These are phyloP conservation scores for Microbotryum lychnidis-dioicae DNA, from an alignment of 1,284 basidiomycete genomes.

Conservation along the genomic window DNA sequence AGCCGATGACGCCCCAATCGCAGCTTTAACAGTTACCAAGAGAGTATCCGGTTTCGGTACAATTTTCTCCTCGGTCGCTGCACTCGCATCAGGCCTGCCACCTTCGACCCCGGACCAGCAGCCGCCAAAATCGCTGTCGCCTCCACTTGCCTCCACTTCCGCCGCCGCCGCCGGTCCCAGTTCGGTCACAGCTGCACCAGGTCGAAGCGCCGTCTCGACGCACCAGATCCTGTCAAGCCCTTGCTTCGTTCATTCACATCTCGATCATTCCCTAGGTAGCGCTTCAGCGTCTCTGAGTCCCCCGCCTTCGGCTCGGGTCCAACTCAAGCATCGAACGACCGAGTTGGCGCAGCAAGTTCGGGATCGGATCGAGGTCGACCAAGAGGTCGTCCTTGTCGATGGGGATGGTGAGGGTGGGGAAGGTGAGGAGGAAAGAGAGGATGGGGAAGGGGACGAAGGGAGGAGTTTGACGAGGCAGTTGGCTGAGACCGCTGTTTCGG, in stretches of 20 bases:
- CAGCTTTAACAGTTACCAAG: no score
- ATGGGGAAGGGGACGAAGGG: conserved; percentile 52
- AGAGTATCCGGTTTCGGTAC: no score
- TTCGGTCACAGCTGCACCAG: no score
- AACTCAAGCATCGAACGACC: neutral
- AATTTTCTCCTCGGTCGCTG: no score
- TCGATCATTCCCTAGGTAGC: conserved; percentile 57
- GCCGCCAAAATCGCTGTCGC: no score
- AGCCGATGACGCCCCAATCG: no score
- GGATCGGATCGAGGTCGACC: neutral
- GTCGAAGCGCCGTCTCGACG: no score
- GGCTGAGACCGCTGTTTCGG: conserved; percentile 92
- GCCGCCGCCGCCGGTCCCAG: no score
- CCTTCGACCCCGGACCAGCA: no score
- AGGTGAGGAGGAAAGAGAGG: conserved; percentile 51
- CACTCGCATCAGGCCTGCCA: no score
- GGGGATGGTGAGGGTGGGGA: conserved; percentile 14
- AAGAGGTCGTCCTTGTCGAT: neutral
- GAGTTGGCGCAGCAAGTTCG: conserved; percentile 10
- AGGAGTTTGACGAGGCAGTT: conserved; percentile 69
- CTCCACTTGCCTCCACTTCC: no score
- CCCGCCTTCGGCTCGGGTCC: neutral
- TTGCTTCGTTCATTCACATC: conserved; percentile 78
- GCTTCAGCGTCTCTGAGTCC: no score
- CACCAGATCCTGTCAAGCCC: conserved; percentile 40